These are phyloP conservation scores for Boletus smithii DNA, from an alignment of 1,284 basidiomycete species.

Conservation along the genomic window DNA sequence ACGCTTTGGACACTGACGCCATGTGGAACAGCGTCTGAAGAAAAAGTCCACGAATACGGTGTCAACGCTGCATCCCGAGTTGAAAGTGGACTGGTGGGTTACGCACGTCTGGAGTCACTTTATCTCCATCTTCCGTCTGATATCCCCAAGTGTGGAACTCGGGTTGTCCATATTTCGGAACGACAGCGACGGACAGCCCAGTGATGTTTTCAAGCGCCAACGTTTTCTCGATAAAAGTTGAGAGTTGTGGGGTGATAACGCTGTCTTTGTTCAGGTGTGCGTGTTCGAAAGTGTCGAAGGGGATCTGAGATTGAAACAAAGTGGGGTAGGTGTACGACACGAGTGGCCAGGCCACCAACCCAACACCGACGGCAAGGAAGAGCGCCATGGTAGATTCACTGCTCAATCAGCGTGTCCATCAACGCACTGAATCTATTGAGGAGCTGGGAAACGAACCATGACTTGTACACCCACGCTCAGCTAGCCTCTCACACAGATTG, in stretches of 20 bases:
- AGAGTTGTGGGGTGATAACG: constrained; percentile 20
- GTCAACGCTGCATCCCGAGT: background rate
- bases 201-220: constrained; percentile 20
- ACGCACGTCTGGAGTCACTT: constrained; percentile 21
- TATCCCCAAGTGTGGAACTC: constrained; percentile 27
- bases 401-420: too few relatives aligned
- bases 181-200: constrained; percentile 23
- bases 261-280: background rate
- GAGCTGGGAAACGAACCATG: background rate
- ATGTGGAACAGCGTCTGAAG: constrained; percentile 39
- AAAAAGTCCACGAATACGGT: background rate
- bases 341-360: constrained; percentile 13
- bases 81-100: too few relatives aligned
- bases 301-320: constrained; percentile 1
- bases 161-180: constrained; percentile 17
- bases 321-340: constrained; percentile 5
- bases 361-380: constrained; percentile 10
- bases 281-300: background rate
- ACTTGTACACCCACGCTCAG: too few relatives aligned
- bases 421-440: too few relatives aligned
- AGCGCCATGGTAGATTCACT: constrained; percentile 12
- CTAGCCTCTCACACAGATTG: too few relatives aligned
- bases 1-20: constrained; percentile 39
- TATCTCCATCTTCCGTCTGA: constrained; percentile 22
- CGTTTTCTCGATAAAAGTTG: constrained; percentile 17